Percentiles rank a stretch among this genome's conserved stretches.
These are phyloP conservation scores for Blastomyces parvus DNA, from an alignment of 2,329 filamentous ascomycete genomes.

Conservation along the genomic window DNA sequence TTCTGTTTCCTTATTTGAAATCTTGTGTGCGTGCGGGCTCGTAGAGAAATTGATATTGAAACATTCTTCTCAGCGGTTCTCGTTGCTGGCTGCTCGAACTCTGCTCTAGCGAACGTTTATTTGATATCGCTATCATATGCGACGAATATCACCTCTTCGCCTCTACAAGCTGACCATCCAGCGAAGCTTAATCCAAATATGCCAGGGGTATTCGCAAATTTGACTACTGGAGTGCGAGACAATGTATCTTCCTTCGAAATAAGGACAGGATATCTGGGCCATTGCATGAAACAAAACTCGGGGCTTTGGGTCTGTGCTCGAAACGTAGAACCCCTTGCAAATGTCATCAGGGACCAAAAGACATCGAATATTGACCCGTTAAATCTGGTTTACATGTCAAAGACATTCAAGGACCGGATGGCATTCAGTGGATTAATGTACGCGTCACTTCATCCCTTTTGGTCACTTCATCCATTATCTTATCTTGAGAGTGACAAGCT, in stretches of 20 bases:
- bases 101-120: slow-evolving; percentile 92
- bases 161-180: slow-evolving; percentile 56
- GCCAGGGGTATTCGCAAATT: slow-evolving; percentile 78
- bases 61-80: slow-evolving; percentile 57
- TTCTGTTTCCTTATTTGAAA: background rate
- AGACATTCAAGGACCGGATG: slow-evolving; percentile 15
- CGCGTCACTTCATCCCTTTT: slow-evolving; percentile 4
- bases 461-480: background rate
- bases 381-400: slow-evolving; percentile 44
- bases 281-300: slow-evolving; percentile 86
- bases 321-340: slow-evolving; percentile 87
- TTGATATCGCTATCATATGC: slow-evolving; percentile 90
- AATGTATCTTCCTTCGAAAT: slow-evolving; percentile 75
- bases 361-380: slow-evolving; percentile 87
- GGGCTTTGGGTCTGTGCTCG: slow-evolving; percentile 92
- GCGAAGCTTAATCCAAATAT: slow-evolving; percentile 75
- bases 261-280: slow-evolving; percentile 93
- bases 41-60: background rate
- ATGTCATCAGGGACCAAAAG: slow-evolving; percentile 50
- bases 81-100: slow-evolving; percentile 91
- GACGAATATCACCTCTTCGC: slow-evolving; percentile 1
- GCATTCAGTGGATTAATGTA: slow-evolving; percentile 17
- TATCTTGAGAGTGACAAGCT: slow-evolving; percentile 16
- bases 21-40: background rate
- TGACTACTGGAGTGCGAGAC: slow-evolving; percentile 81